Percentiles rank a stretch among this genome's conserved stretches.
Evolutionary conservation across 495 filamentous ascomycete genomes (phyloP).

Genomic region (Neurospora terricola): DNA sequence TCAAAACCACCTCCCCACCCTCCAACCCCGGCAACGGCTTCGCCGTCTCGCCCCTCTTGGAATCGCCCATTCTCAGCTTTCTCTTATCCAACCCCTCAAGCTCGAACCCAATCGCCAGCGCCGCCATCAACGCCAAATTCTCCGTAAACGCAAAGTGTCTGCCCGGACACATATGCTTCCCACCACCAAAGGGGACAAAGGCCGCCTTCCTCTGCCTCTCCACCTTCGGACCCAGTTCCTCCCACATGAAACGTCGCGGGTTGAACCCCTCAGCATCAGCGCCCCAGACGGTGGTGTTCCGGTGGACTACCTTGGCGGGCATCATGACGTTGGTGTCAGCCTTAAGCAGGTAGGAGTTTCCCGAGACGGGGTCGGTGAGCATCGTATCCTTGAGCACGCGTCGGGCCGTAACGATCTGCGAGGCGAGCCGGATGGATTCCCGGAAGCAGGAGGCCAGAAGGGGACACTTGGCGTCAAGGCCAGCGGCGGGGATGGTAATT

Average conservation of each 20-base stretch:
- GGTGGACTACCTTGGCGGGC: conserved; percentile 16
- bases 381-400: conserved; percentile 22
- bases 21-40: conserved; percentile 11
- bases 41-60: conserved; percentile 4
- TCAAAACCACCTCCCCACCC: conserved; percentile 3
- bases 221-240: conserved; percentile 6
- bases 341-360: conserved; percentile 24
- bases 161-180: conserved; percentile 35
- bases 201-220: conserved; percentile 12
- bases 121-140: conserved; percentile 24
- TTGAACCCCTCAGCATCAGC: conserved; percentile 19
- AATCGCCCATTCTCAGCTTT: conserved; percentile 1
- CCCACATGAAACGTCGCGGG: conserved; percentile 21
- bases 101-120: conserved; percentile 31
- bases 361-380: conserved; percentile 8
- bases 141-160: conserved; percentile 34
- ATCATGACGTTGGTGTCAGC: conserved; percentile 24
- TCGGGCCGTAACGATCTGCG: conserved; percentile 9
- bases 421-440: conserved; percentile 14
- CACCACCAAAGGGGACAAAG: conserved; percentile 36
- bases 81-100: conserved; percentile 7
- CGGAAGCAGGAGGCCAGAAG: conserved; percentile 9
- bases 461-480: conserved; percentile 5
- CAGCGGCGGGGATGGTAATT: neutral
- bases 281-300: conserved; percentile 24